Percentiles rank a stretch among this genome's conserved stretches.
phyloP scores from a whole-genome alignment of 2,329 filamentous ascomycete genomes.

The Calonectria ilicicola region DNA sequence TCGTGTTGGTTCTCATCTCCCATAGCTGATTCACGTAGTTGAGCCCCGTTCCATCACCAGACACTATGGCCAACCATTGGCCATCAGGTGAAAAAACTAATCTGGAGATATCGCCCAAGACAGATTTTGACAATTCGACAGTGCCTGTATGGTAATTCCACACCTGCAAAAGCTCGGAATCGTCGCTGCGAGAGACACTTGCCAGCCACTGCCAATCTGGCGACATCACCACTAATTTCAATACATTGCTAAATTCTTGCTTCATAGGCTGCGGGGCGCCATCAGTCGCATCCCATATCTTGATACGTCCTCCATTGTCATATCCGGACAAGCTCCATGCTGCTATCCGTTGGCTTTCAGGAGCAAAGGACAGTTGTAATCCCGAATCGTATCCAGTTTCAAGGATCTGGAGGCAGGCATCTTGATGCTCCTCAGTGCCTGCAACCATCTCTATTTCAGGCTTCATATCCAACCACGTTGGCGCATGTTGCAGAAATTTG shows the following conservation, averaged over 20 bases:
- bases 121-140: background rate
- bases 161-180: background rate
- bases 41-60: background rate
- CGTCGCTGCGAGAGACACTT: background rate
- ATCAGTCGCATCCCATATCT: background rate
- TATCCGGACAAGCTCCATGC: background rate
- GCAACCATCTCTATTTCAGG: background rate
- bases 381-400: background rate
- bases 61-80: background rate
- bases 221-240: background rate
- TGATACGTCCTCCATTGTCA: too few species aligned
- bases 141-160: background rate
- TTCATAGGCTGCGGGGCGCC: background rate
- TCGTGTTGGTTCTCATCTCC: background rate
- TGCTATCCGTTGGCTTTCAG: background rate
- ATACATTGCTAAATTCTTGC: background rate
- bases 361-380: background rate
- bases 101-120: accelerated
- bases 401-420: background rate
- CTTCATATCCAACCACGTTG: background rate
- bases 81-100: background rate
- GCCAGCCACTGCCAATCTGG: background rate
- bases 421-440: background rate
- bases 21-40: background rate
- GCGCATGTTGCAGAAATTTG: background rate